A percentile compares a stretch with the other conserved stretches of the same genome.
Conservation (phyloP, 768 basidiomycete species). For the Boletus patriciae region DNA sequence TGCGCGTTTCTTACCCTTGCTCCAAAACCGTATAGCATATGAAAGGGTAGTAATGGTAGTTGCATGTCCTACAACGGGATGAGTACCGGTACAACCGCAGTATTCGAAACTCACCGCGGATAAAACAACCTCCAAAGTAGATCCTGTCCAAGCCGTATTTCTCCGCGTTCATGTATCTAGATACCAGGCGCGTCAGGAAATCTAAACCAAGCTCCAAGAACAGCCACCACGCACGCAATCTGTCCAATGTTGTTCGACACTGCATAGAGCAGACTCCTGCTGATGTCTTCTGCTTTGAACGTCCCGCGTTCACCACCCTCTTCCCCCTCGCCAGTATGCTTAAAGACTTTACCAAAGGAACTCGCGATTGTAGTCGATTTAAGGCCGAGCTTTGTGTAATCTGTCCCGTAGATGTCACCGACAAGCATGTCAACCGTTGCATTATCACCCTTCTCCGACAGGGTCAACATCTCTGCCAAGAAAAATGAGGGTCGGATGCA, state of each 20-base stretch:
- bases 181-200: conserved; percentile 15
- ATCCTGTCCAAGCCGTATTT: conserved; percentile 96
- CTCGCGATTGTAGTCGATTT: conserved; percentile 98
- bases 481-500: conserved; percentile 4
- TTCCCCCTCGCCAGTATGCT: conserved; percentile 59
- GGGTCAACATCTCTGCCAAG: conserved; percentile 84
- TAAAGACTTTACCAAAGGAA: conserved; percentile 98
- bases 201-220: conserved; percentile 1
- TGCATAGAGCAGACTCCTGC: conserved; percentile 90
- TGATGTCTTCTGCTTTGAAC: conserved; percentile 92
- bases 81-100: conserved; percentile 1
- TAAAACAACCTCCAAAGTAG: conserved; percentile 99
- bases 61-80: conserved; percentile 69
- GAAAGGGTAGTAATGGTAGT: conserved; percentile 97
- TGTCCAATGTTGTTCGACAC: conserved; percentile 99
- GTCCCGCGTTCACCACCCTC: conserved; percentile 53
- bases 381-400: conserved; percentile 91
- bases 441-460: conserved; percentile 95
- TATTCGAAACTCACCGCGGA: conserved; percentile 68
- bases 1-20: conserved; percentile 94
- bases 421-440: conserved; percentile 96
- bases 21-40: conserved; percentile 99
- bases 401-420: conserved; percentile 98
- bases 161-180: conserved; percentile 94
- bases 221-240: conserved; percentile 79